Conservation (phyloP, 768 basidiomycete genomes). For the Wakefieldia striispora region DNA sequence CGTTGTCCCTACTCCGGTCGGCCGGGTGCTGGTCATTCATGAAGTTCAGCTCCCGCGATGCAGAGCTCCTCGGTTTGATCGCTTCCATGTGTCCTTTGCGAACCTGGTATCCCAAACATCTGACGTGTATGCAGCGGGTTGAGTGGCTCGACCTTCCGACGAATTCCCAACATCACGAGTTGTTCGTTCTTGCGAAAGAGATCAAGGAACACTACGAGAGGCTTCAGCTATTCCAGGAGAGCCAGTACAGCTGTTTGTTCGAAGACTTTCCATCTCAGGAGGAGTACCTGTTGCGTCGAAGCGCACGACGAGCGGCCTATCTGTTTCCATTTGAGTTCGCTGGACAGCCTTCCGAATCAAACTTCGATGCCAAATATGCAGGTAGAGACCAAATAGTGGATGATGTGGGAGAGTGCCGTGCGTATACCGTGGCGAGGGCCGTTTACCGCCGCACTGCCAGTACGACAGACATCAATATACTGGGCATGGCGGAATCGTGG, state of each 20-base stretch:
- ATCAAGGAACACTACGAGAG: conserved; percentile 30
- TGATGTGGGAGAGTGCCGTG: conserved; percentile 12
- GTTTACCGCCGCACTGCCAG: not conserved
- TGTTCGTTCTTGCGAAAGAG: conserved; percentile 22
- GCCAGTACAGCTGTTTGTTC: not conserved
- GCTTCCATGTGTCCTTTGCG: conserved; percentile 34
- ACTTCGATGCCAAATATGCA: conserved; percentile 10
- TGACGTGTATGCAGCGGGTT: conserved; percentile 40
- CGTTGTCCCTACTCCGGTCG: conserved; percentile 38
- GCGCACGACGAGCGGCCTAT: conserved; percentile 11
- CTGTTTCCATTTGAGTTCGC: conserved; percentile 15
- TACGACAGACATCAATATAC: not conserved
- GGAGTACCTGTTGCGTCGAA: conserved; percentile 12
- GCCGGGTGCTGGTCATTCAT: conserved; percentile 41
- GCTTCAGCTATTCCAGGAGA: conserved; percentile 12
- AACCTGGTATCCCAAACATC: conserved; percentile 38
- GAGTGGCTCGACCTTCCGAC: conserved; percentile 26
- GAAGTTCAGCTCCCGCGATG: conserved; percentile 29
- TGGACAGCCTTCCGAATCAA: not conserved
- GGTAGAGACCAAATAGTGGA: conserved; percentile 7
- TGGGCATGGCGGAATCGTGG: conserved; percentile 11
- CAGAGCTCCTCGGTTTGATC: conserved; percentile 33
- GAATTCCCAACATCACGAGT: conserved; percentile 31
- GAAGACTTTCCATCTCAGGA: conserved; percentile 4
- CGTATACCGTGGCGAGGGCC: conserved; percentile 12